Evolutionary conservation across 148 eudicot species (phyloP).

Genomic region (Vaccinium macrocarpon): DNA sequence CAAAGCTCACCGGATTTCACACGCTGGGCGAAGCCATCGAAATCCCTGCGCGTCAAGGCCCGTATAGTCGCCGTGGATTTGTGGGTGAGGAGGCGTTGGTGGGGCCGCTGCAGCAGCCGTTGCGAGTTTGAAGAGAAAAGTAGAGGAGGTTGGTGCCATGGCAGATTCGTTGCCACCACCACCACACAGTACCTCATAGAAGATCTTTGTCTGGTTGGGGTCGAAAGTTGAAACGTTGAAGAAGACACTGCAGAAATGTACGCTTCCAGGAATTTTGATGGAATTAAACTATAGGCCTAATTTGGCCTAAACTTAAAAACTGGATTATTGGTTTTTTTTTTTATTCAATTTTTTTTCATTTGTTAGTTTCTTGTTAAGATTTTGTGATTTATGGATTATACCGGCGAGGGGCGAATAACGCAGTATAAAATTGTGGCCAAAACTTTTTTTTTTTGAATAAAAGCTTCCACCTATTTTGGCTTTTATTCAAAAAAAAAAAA

Average conservation of each 20-base stretch:
- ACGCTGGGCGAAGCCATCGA: constrained; percentile 67
- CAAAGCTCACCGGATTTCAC: constrained; percentile 69
- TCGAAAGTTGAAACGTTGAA: neutral
- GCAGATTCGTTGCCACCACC: constrained; percentile 40
- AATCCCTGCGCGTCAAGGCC: constrained; percentile 64
- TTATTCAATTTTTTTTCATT: no score
- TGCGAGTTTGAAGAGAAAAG: constrained; percentile 27
- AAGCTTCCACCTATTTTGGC: no score
- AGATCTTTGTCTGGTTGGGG: neutral
- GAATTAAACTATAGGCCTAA: no score
- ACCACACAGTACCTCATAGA: constrained; percentile 5
- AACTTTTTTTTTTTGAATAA: no score
- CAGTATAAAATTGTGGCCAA: no score
- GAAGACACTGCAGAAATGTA: neutral
- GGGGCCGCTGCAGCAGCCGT: constrained; percentile 2
- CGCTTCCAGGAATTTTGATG: no score
- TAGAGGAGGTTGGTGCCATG: constrained; percentile 37
- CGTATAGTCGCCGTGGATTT: constrained; percentile 16
- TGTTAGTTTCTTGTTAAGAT: no score
- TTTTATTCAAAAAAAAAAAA: no score
- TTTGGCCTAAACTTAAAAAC: no score
- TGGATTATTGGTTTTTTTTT: no score
- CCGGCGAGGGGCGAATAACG: no score
- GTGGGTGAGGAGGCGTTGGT: constrained; percentile 12
- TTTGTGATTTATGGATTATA: no score